Evolutionary conservation across 805 yeast species (phyloP).

Genomic region (Zygoascus tannicola): DNA sequence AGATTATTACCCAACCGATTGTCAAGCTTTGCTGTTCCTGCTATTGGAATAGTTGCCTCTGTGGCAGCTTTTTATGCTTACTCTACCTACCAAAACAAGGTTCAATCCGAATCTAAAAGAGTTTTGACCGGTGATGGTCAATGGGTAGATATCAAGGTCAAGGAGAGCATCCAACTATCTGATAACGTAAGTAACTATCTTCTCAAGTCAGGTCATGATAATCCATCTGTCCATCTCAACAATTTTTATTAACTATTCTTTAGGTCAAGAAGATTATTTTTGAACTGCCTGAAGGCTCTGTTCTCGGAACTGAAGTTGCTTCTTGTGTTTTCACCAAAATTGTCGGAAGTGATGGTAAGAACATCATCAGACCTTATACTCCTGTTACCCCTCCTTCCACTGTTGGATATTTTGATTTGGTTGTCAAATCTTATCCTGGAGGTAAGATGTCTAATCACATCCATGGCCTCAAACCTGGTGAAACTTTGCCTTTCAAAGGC

Average conservation of each 20-base stretch:
- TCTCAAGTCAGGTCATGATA: no score
- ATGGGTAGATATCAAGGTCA: constrained; percentile 24
- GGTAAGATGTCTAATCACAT: constrained; percentile 81
- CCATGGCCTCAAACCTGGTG: constrained; percentile 60
- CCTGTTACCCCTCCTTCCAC: constrained; percentile 66
- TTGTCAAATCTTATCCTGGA: constrained; percentile 73
- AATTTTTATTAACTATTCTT: neutral
- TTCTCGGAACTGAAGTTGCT: constrained; percentile 70
- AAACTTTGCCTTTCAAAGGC: constrained; percentile 85
- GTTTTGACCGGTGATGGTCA: constrained; percentile 21
- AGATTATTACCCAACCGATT: neutral
- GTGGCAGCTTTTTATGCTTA: constrained; percentile 32
- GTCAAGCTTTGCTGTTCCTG: constrained; percentile 26
- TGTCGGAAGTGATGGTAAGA: constrained; percentile 67
- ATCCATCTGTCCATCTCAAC: no score
- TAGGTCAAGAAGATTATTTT: constrained; percentile 56
- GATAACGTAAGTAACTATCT: constrained; percentile 20
- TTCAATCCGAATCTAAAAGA: constrained; percentile 19
- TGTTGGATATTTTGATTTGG: constrained; percentile 67
- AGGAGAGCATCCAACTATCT: constrained; percentile 17
- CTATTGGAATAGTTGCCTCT: constrained; percentile 38
- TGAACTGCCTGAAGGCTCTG: constrained; percentile 59
- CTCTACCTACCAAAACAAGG: constrained; percentile 23
- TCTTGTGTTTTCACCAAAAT: constrained; percentile 74
- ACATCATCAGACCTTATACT: constrained; percentile 75